Evolutionary conservation across 305 asterid species (phyloP), one percentile per base, ranked within the genome.

Genomic region (Striga hermonthica): DNA sequence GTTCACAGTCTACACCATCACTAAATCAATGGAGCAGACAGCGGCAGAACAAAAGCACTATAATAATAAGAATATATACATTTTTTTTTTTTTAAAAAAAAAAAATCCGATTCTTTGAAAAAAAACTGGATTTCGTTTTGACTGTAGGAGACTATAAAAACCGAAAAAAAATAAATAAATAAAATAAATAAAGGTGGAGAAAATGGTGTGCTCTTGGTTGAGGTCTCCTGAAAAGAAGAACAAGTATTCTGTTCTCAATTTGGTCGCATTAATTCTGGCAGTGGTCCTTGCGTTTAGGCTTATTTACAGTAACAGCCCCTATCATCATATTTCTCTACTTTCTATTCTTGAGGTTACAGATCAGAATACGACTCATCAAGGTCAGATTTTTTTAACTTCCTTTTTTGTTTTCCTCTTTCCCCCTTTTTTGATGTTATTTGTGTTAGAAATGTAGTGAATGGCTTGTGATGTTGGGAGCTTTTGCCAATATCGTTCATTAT

Each of bases 221-320:
- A 62, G 57, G 59, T 38, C 68, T 40, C 36, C 74, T 14, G 63
- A 60, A 37, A 83, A 78, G 68, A 72, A 75, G 68, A 72, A 75
- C 49, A 81, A 58, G 61, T 72, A 67, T 66, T 71, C 73, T 57
- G 77, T 65, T 41, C n/a, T 82, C 4, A 86, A 81, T 72, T 64
- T 85, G 54, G 92, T 82, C 28, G 44, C 75, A 61, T 79, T 79
- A 7, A 16, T 83, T 76, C 63, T 92, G 3, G 49, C 81, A 2
- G 64, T 80, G 64, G 86, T 79, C 61, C 64, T 83, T 72, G 81
- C 70, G 75, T 76, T 78, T 60, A 60, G 76, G 74, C 62, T 82
- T 41, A 64, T 85, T 13, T 77, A 40, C 6, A 4, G 53, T 57
- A 60, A 71, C 64, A 72, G 67, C 71, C 74, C 84, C 52, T 69